Evolutionary conservation across 768 basidiomycete species (phyloP), one percentile per base, ranked within the genome.

Genomic region (Russula sp.): DNA sequence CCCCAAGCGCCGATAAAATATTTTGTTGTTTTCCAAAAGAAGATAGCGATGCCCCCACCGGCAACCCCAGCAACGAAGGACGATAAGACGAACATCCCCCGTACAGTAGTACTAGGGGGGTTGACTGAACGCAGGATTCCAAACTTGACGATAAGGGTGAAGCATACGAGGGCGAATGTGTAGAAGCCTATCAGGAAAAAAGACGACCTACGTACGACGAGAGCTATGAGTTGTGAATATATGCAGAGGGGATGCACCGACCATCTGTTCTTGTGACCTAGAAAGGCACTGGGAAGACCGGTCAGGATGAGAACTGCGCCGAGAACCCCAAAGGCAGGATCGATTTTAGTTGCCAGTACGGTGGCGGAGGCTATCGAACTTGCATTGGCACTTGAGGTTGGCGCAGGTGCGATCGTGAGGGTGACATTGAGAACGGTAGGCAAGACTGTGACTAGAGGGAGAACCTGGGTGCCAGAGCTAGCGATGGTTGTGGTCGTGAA

Each of bases 261-360:
- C 94, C 95, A 96, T 81, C 94, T 79, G 73, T 97, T 95, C 80
- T 96, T 96, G 77, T 94, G 93, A 22, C 95, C 95, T 76, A 91
- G 87, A 68, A 93, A 92, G 3, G 91, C 89, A 57, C 91, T 89
- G 9, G 93, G 92, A 6, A 95, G 77, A 52, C 95, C 95, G 9
- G 91, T 93, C 54, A 97, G 70, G 68, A 97, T 93, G 71, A 98
- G 84, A 64, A 97, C 75, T 5, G 84, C 89, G 52, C 95, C 95
- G 16, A 94, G 80, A 35, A 94, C 90, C 55, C 86, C 94, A 74
- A 95, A 98, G 16, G 86, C 94, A 32, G 91, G 91, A 70, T 93
- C 90, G 42, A 96, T 77, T 71, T 77, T 81, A 20, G 94, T 93
- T 22, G 79, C 82, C 14, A 80, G 77, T 65, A 68, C 71, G 64